Base-by-base conservation (phyloP, 2,329 filamentous ascomycete genomes). In the Podosphaera fusca region DNA sequence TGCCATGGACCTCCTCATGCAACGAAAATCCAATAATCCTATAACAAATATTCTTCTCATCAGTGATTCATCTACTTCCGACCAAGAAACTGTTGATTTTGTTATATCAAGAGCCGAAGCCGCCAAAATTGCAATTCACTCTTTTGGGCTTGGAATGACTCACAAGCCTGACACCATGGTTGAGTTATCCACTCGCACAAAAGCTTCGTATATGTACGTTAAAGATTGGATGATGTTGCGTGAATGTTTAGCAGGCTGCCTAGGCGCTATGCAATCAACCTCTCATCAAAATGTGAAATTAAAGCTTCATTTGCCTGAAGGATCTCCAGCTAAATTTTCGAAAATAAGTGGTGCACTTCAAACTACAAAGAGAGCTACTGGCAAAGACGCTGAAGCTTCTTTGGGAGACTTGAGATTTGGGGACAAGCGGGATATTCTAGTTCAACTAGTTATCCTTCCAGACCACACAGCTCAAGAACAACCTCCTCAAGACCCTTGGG, bases 191-290 rank as follows among this genome's bases (percentile, higher is more conserved):
- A 92, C 86, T 5, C 79, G 88, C 59, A 98, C 92, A 2, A 98
- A 96, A 72, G 92, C 89, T 3, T 94, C 88, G 1, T 98, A 96
- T 67, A 94, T 88, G 1, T 98, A 96, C 65, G 89, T 98, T 63
- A 98, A 96, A 71, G 92, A 98, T 69, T 98, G 92, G 92, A 96
- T 96, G 90, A 98, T 96, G 90, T 77, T 98, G 40, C 84, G 92
- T 34, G 92, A 98, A 69, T 96, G 92, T 68, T 77, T 95, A 50
- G 92, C 89, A 31, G 92, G 92, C 49, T 96, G 90, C 65, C 74
- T 98, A 34, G 92, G 92, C 52, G 82, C 87, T 12, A 78, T 96
- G 67, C 92, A 98, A 69, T 88, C 87, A 1, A 83, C 87, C 34
- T 96, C 92, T n/a, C 92, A 98, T 68, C 92, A 96, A 68, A 96